These are phyloP conservation scores for Pseudopyricularia cyperi DNA, from an alignment of 2,329 filamentous ascomycete species.

Conservation along the genomic window DNA sequence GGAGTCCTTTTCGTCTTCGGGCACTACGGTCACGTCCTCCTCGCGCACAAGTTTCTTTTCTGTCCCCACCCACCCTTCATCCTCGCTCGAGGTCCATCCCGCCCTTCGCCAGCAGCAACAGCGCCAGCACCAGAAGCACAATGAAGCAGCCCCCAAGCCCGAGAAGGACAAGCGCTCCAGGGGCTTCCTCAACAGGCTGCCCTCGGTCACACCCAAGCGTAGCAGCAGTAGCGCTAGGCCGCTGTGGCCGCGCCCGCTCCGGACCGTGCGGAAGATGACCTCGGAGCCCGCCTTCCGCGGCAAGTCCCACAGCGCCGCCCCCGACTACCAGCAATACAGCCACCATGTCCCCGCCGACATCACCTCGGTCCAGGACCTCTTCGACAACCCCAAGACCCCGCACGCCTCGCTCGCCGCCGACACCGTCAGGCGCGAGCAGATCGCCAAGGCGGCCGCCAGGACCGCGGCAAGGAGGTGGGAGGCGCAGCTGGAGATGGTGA, in stretches of 20 bases:
- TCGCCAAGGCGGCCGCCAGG: not conserved
- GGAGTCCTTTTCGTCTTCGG: not conserved
- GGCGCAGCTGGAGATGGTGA: not conserved
- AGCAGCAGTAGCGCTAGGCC: not conserved
- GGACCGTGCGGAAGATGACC: conserved; percentile 1
- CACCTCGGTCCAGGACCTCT: not conserved
- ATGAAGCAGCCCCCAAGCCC: not conserved
- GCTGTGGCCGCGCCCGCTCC: not conserved
- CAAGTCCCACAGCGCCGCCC: not conserved
- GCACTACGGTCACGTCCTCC: not conserved
- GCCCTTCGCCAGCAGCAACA: not conserved
- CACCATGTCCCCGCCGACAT: not conserved
- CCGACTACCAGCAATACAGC: not conserved
- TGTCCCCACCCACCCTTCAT: not conserved
- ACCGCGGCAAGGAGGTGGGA: not conserved
- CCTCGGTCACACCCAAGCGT: not conserved
- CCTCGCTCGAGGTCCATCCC: not conserved
- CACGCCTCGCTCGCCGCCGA: not conserved
- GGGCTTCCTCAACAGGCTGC: not conserved
- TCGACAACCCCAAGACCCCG: not conserved
- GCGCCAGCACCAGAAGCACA: no score
- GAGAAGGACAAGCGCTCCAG: not conserved
- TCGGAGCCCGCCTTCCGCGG: not conserved
- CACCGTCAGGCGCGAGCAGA: not conserved
- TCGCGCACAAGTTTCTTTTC: not conserved